Conservation (phyloP, 1,284 basidiomycete genomes). For the Thelephora terrestris region DNA sequence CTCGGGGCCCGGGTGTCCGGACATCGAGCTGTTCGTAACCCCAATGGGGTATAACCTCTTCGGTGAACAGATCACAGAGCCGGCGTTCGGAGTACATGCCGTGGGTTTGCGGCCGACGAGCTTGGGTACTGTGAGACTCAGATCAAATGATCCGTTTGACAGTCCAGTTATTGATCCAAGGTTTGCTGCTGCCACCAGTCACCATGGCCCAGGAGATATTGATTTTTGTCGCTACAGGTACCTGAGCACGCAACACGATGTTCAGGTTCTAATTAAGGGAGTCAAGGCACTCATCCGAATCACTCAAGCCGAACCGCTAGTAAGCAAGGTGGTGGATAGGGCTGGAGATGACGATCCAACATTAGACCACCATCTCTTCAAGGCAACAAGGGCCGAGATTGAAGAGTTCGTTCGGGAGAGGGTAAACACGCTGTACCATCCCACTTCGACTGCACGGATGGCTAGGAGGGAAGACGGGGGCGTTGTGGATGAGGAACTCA, state of each 20-base stretch:
- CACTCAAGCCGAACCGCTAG: constrained; percentile 39
- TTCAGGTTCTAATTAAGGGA: constrained; percentile 44
- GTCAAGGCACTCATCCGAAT: constrained; percentile 40
- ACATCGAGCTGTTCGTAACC: constrained; percentile 48
- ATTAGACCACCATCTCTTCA: constrained; percentile 21
- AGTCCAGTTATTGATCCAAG: constrained; percentile 35
- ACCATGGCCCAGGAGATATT: background rate
- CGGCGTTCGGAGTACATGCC: constrained; percentile 22
- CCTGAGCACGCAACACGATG: constrained; percentile 42
- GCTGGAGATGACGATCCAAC: constrained; percentile 12
- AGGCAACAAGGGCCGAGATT: constrained; percentile 20
- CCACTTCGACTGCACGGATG: constrained; percentile 50
- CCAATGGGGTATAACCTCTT: constrained; percentile 34
- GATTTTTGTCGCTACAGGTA: constrained; percentile 31
- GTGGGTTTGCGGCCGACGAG: constrained; percentile 32
- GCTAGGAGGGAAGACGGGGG: constrained; percentile 33
- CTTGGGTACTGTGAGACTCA: constrained; percentile 28
- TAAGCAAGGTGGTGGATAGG: constrained; percentile 31
- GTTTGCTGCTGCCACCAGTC: constrained; percentile 18
- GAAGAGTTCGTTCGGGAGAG: constrained; percentile 31
- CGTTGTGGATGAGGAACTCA: constrained; percentile 28
- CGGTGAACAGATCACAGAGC: constrained; percentile 9
- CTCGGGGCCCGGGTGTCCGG: constrained; percentile 45
- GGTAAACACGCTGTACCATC: constrained; percentile 51
- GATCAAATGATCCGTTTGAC: constrained; percentile 31